Base-by-base conservation (phyloP, 2,329 filamentous ascomycete genomes). In the Calonectria multiphialidica region DNA sequence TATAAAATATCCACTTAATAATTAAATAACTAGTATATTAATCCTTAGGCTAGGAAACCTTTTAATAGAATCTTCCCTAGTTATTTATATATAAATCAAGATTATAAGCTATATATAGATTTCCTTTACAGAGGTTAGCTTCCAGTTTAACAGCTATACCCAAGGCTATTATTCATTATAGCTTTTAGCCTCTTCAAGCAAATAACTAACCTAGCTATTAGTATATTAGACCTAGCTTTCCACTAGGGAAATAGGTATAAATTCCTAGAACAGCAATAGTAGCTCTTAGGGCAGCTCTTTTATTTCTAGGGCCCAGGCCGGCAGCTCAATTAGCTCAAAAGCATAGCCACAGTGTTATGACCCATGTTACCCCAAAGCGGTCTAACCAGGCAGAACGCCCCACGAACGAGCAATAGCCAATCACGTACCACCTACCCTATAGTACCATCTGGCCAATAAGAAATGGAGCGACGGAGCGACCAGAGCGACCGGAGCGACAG, bases 91-190 rank as follows among this genome's bases (percentile, higher is more conserved):
- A 68, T 74, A 74, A 25, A 66, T 74, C 15, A 71, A 13, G 50
- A 62, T 69, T 13, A 25, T 50, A 65, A 73, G 33, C 63, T 55
- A 73, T 25, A 71, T 28, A 53, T 66, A 73, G 47, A 71, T 35
- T 66, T 73, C 63, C 28, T 15, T 18, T 23, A 47, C 15, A 59
- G 59, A 69, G 55, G 44, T 70, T 45, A 55, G 61, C 30, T 64
- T 42, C 68, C 59, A 74, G 23, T 49, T 9, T 6, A 49, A 33
- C 18, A 69, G 66, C 44, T 59, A 15, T 15, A 47, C 30, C 23
- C 40, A 18, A 28, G 16, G 50, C 40, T 23, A 25, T 35, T 28
- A 62, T 30, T n/a, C 5, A 18, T 4, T 5, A 18, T 33, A 33
- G 45, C 13, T 28, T 47, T 45, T 9, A 53, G 45, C 23, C 50